Conservation (phyloP, 2,329 filamentous ascomycete genomes). For the Aspergillus proliferans region DNA sequence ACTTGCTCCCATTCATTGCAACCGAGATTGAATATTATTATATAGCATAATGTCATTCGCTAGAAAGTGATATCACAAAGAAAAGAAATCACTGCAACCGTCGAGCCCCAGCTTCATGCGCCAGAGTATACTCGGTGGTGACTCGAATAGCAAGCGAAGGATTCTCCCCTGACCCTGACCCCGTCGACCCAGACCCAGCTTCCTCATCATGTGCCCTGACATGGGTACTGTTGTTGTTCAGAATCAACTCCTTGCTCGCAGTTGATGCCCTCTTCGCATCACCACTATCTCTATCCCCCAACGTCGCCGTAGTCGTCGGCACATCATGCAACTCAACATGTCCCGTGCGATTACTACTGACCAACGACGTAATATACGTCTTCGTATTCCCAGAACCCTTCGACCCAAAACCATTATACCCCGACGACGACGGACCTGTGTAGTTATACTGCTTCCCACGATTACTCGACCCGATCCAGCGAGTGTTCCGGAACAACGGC, state of each 20-base stretch:
- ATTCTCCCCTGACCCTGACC: neutral
- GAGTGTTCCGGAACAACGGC: constrained; percentile 14
- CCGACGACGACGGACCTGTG: neutral
- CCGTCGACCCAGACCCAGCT: neutral
- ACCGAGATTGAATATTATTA: too few species aligned
- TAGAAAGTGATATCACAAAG: neutral
- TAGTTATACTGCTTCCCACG: neutral
- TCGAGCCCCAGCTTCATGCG: constrained; percentile 4
- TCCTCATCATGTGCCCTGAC: neutral
- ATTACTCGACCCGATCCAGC: constrained; percentile 4
- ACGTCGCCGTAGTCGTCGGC: neutral
- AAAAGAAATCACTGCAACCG: neutral
- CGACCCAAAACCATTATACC: constrained; percentile 1
- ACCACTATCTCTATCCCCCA: neutral
- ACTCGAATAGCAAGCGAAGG: constrained; percentile 8
- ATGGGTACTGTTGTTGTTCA: neutral
- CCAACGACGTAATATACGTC: constrained; percentile 5
- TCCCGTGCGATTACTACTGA: neutral
- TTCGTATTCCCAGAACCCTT: constrained; percentile 8
- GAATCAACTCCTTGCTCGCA: constrained; percentile 10
- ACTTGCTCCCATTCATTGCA: too few species aligned
- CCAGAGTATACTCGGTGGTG: constrained; percentile 10
- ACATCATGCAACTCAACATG: constrained; percentile 9
- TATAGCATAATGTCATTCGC: neutral
- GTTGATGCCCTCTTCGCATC: constrained; percentile 1